A percentile compares a stretch with the other conserved stretches of the same genome.
Conservation (phyloP, 169 alveolate species). For the Fabrea salina region DNA sequence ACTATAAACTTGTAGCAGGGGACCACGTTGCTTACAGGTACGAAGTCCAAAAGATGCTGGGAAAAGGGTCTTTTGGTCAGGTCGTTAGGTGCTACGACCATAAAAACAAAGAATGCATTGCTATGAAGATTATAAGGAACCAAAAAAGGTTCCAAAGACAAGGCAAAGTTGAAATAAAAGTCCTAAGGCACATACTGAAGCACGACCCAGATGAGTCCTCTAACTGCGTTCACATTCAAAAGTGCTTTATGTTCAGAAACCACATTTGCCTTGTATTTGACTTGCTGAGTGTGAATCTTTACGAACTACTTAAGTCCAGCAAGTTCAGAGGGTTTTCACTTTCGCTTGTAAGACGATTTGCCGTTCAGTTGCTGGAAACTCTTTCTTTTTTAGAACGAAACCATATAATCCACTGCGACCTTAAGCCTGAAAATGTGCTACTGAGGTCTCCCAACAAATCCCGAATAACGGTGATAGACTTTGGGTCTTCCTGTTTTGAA, state of each 20-base stretch:
- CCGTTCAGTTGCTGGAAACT: conserved; percentile 56
- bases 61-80: conserved; percentile 85
- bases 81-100: conserved; percentile 84
- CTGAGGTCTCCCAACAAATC: conserved; percentile 51
- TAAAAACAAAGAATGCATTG: conserved; percentile 64
- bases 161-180: conserved; percentile 72
- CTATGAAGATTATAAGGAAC: conserved; percentile 76
- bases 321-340: conserved; percentile 55
- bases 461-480: conserved; percentile 66
- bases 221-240: conserved; percentile 63
- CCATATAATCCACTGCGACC: conserved; percentile 77
- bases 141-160: conserved; percentile 65
- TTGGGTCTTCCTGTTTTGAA: conserved; percentile 69
- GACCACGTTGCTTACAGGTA: conserved; percentile 82
- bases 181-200: conserved; percentile 58
- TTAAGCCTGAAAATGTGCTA: conserved; percentile 83
- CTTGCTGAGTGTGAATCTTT: conserved; percentile 63
- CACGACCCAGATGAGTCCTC: conserved; percentile 65
- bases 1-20: neutral
- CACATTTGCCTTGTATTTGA: conserved; percentile 80
- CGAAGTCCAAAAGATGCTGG: conserved; percentile 74
- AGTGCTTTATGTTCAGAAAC: conserved; percentile 71
- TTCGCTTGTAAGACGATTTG: conserved; percentile 55
- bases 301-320: conserved; percentile 55
- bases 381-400: conserved; percentile 51